These are phyloP conservation scores for Colletotrichum camelliae DNA, from an alignment of 2,329 filamentous ascomycete species.

Conservation along the genomic window DNA sequence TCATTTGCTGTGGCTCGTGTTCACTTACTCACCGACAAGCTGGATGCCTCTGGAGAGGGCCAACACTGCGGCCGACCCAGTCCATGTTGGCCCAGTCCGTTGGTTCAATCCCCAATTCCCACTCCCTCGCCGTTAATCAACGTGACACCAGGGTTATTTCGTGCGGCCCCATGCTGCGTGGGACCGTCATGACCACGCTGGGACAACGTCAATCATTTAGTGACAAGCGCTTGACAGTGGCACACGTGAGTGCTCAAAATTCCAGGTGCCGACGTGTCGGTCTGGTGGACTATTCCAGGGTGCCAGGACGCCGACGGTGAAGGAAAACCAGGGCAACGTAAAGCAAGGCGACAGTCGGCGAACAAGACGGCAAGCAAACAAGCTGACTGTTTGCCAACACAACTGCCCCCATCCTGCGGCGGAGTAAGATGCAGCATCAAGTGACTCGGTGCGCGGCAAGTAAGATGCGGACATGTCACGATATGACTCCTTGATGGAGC, in stretches of 20 bases:
- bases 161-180: slow-evolving; percentile 11
- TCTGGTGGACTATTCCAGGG: not conserved
- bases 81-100: slow-evolving; percentile 10
- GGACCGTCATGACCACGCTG: not conserved
- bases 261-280: not conserved
- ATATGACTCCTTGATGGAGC: slow-evolving; percentile 13
- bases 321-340: slow-evolving; percentile 2
- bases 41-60: slow-evolving; percentile 15
- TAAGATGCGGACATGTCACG: slow-evolving; percentile 22
- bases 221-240: not conserved
- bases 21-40: slow-evolving; percentile 14
- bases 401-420: slow-evolving; percentile 15
- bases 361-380: slow-evolving; percentile 11
- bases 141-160: slow-evolving; percentile 17
- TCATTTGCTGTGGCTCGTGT: slow-evolving; percentile 22
- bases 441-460: slow-evolving; percentile 15
- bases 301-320: not conserved
- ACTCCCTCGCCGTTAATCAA: slow-evolving; percentile 18
- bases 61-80: slow-evolving; percentile 3
- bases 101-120: slow-evolving; percentile 15
- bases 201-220: slow-evolving; percentile 8
- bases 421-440: slow-evolving; percentile 19
- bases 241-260: not conserved
- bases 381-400: slow-evolving; percentile 17
- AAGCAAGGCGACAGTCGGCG: not conserved